These are phyloP conservation scores for Yamadazyma sp. DNA, from an alignment of 805 yeast genomes.

Conservation along the genomic window DNA sequence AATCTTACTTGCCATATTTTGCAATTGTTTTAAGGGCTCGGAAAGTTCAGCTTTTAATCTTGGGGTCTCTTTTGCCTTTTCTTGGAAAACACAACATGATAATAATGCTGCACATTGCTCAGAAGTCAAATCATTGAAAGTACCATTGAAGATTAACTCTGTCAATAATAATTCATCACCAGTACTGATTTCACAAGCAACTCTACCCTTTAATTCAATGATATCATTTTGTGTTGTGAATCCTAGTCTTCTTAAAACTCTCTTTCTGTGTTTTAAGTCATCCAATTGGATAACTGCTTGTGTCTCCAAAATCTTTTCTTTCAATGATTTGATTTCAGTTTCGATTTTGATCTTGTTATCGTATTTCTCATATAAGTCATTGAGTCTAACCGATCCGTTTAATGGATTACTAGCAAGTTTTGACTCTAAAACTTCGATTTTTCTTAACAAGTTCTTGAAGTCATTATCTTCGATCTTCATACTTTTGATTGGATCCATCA, in stretches of 20 bases:
- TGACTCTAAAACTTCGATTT: constrained; percentile 78
- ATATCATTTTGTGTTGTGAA: constrained; percentile 85
- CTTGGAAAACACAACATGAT: constrained; percentile 96
- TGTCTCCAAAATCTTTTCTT: constrained; percentile 71
- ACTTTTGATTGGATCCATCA: constrained; percentile 83
- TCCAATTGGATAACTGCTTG: constrained; percentile 92
- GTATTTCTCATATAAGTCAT: constrained; percentile 63
- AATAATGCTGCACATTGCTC: constrained; percentile 90
- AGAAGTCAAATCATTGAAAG: constrained; percentile 80
- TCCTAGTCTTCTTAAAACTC: constrained; percentile 89
- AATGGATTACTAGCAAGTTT: constrained; percentile 70
- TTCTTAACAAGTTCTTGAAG: constrained; percentile 66
- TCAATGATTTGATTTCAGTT: constrained; percentile 54
- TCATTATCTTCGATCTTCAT: constrained; percentile 89
- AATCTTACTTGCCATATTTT: constrained; percentile 85
- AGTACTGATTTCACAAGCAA: constrained; percentile 92
- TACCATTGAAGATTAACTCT: constrained; percentile 92
- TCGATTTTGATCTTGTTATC: constrained; percentile 60
- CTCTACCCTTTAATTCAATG: constrained; percentile 94
- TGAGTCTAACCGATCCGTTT: constrained; percentile 56
- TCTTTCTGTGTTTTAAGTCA: constrained; percentile 86
- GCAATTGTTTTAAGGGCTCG: constrained; percentile 87
- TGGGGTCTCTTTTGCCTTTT: constrained; percentile 85
- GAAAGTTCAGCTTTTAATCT: constrained; percentile 83
- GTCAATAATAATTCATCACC: constrained; percentile 86